phyloP scores from a whole-genome alignment of 1,139 yeast species.

The Torulaspora pretoriensis region DNA sequence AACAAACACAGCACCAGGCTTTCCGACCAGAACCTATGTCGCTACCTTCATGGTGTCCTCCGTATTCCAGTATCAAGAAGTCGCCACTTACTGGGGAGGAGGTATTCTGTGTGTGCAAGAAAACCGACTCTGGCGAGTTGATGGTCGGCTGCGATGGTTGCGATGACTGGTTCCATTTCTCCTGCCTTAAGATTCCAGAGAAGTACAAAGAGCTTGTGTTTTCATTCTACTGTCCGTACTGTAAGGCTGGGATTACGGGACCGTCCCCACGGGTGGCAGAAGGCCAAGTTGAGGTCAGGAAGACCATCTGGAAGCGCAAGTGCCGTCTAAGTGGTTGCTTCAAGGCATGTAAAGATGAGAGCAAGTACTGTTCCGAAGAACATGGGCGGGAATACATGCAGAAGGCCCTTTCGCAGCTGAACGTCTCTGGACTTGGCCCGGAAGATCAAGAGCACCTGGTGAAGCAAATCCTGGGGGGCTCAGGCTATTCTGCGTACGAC shows the following conservation, averaged over 20 bases:
- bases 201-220: conserved; percentile 55
- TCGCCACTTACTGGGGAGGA: conserved; percentile 47
- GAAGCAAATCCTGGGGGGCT: conserved; percentile 22
- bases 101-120: conserved; percentile 73
- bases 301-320: conserved; percentile 66
- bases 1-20: background rate
- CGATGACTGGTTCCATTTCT: conserved; percentile 92
- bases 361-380: conserved; percentile 71
- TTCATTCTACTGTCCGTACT: conserved; percentile 70
- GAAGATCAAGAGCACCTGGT: conserved; percentile 17
- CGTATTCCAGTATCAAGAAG: conserved; percentile 24
- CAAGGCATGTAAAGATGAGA: conserved; percentile 48
- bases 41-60: conserved; percentile 36
- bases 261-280: conserved; percentile 25
- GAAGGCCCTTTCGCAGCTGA: conserved; percentile 28
- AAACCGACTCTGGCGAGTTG: conserved; percentile 72
- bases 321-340: conserved; percentile 63
- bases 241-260: conserved; percentile 52
- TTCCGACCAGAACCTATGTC: conserved; percentile 3
- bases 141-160: conserved; percentile 96
- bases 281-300: conserved; percentile 29
- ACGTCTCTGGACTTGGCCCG: conserved; percentile 18
- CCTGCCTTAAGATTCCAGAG: conserved; percentile 62
- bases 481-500: conserved; percentile 28
- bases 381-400: conserved; percentile 64